Evolutionary conservation across 208 protist genomes (phyloP), one percentile per base, ranked within the genome.

Genomic region (Trypanosoma scelopori): DNA sequence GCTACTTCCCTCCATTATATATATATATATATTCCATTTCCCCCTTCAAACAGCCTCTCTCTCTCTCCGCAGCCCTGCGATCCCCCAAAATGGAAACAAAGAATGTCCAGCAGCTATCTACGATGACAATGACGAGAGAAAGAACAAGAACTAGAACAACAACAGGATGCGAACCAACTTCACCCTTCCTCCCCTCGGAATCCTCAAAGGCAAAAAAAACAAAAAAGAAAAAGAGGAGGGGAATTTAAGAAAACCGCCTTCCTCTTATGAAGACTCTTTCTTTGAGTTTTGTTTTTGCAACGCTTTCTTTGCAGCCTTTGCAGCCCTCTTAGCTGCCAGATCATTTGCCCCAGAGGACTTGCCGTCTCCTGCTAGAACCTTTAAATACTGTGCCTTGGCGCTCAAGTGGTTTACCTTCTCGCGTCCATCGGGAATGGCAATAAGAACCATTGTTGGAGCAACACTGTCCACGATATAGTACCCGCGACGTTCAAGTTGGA

Each of bases 401-500:
- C 79, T 91, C 11, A 97, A 68, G 66, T 97, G 92, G 71, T 94
- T 97, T 35, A 95, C 65, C 71, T 95, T 97, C 51, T 93, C 87
- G 49, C 89, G 87, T 18, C 89, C 92, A 60, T 97, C 88, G 9
- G 89, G 87, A 65, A 97, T 94, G 61, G 63, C 58, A 61, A 94
- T 93, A 48, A 96, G 71, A 41, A 85, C 79, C 73, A 89, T 91
- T 41, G 71, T 65, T 56, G 68, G 59, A 35, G 55, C 55, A n/a
- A 71, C 55, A 41, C 1, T 22, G 72, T 99, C 98, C 42, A 94
- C 85, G 74, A 99, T 99, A 85, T 98, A 99, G 85, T 98, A 99
- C 68, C 98, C 98, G 25, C 92, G 85, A 63, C 98, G 89, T 79
- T 99, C 95, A 23, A 99, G 71, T 82, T 99, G 98, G 25, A 99